Evolutionary conservation across 139 green algal species (phyloP).

Genomic region (Chlorella sp.): DNA sequence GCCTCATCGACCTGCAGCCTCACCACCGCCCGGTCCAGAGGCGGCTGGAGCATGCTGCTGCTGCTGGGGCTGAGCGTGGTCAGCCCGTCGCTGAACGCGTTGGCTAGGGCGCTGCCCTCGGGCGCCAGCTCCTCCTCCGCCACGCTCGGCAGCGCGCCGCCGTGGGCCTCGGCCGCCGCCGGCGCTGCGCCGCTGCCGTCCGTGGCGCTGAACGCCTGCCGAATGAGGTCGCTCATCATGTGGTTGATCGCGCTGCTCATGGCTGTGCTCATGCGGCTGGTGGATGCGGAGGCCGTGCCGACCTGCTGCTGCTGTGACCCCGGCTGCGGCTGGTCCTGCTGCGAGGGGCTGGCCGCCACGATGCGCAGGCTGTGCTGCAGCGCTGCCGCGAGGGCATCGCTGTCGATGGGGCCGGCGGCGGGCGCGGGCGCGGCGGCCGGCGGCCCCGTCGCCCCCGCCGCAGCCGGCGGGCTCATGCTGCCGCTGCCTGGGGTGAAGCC

Average conservation of each 20-base stretch:
- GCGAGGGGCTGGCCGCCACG: not conserved
- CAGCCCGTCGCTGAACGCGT: no score
- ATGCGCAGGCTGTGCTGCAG: constrained; percentile 24
- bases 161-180: not conserved
- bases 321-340: not conserved
- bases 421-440: not conserved
- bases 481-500: not conserved
- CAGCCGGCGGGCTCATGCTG: not conserved
- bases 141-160: not conserved
- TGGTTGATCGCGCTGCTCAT: constrained; percentile 24
- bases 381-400: constrained; percentile 10
- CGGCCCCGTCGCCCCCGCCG: not conserved
- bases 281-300: not conserved
- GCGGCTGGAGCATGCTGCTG: no score
- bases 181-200: not conserved
- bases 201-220: constrained; percentile 14
- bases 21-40: no score
- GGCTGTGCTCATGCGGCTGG: constrained; percentile 17
- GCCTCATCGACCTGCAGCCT: no score
- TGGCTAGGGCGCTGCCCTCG: no score
- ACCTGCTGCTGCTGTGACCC: constrained; percentile 1
- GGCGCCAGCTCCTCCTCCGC: not conserved
- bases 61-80: no score
- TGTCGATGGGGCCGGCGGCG: not conserved
- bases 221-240: constrained; percentile 38